Base-by-base conservation (phyloP, 805 yeast species). In the Allodekkera sacchari region DNA sequence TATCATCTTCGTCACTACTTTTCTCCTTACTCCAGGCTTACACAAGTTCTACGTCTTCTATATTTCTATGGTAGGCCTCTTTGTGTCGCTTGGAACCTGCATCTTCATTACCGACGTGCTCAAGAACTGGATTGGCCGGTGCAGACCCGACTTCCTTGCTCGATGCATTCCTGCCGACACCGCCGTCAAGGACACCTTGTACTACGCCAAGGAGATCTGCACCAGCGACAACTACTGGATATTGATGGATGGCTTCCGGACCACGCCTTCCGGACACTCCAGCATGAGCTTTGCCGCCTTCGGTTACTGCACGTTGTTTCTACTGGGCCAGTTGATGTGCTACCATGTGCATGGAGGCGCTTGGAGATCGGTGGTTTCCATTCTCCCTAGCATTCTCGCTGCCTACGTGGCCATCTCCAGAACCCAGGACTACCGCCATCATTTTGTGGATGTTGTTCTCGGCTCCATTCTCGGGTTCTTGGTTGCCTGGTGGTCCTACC, bases 361-460 rank as follows among this genome's bases (percentile, higher is more conserved):
- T 1, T 77, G 85, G 83, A 70, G 88, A 49, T 60, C 71, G 27
- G 41, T 71, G 3, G 48, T 77, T 3, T 59, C 76, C 1, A 48
- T 59, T 7, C 34, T 67, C n/a, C 92, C 92, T 3, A 48, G 69
- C 1, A 44, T 84, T 5, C 67, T 81, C 6, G 96, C 97, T 0
- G 48, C 70, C 1, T 65, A 78, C 41, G 77, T 89, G 43, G 97
- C 96, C 0, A 55, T 83, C 27, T 75, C 92, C 24, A 70, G 98
- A 46, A 83, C 95, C 1, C 80, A 82, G 47, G 98, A 89, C 57
- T 88, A 88, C 57, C 69, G 96, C 52, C 98, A 89, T 50, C 97
- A 89, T 57, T 85, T 83, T 50, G 63, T 83, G 12, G 98, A 89
- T 55, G 80, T 92, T 1, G 44, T 81, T 2, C 48, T 79, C 11